Percentiles rank a stretch among this genome's conserved stretches.
These are phyloP conservation scores for Tetrahymena malaccensis DNA, from an alignment of 73 alveolate genomes.

Conservation along the genomic window DNA sequence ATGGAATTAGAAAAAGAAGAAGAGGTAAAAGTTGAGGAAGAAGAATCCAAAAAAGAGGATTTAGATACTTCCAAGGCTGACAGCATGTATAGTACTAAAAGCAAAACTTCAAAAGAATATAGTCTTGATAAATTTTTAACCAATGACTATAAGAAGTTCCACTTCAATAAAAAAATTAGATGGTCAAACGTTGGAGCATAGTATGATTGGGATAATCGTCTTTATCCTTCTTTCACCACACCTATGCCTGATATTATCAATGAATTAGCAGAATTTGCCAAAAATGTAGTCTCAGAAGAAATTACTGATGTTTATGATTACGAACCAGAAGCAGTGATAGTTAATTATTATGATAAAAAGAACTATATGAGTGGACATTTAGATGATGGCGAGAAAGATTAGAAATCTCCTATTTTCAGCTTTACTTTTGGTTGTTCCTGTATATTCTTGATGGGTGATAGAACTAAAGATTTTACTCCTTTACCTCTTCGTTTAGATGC, in stretches of 20 bases:
- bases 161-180: slow-evolving; percentile 31
- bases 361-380: slow-evolving; percentile 40
- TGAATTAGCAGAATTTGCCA: slow-evolving; percentile 17
- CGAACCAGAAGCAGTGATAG: slow-evolving; percentile 17
- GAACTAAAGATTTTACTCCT: slow-evolving; percentile 23
- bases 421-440: slow-evolving; percentile 24
- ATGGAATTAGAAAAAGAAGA: background rate
- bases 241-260: slow-evolving; percentile 18
- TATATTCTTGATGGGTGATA: slow-evolving; percentile 19
- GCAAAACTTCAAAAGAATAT: background rate
- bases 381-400: slow-evolving; percentile 32
- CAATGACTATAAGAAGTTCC: slow-evolving; percentile 3
- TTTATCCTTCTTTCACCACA: slow-evolving; percentile 17
- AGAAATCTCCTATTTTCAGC: slow-evolving; percentile 19
- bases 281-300: background rate
- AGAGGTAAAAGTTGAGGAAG: background rate
- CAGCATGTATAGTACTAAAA: background rate
- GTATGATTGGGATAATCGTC: slow-evolving; percentile 40
- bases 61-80: background rate
- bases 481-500: slow-evolving; percentile 23
- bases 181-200: slow-evolving; percentile 35
- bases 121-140: slow-evolving; percentile 4
- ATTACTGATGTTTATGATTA: slow-evolving; percentile 1
- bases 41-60: background rate
- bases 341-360: background rate